Percentiles rank a stretch among this genome's conserved stretches.
Conservation (phyloP, 257 asterid genomes). For the Petunia secreta region DNA sequence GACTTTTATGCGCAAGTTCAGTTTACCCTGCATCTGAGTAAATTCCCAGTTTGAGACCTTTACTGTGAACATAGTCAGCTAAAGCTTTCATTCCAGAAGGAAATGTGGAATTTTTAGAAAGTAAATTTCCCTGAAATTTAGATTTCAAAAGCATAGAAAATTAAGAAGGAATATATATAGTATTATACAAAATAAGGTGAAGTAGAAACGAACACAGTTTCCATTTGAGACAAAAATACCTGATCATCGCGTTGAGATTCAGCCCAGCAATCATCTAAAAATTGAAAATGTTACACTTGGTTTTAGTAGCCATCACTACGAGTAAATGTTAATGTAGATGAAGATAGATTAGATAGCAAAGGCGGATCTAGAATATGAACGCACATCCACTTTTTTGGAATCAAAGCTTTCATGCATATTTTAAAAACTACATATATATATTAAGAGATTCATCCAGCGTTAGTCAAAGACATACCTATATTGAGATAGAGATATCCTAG, state of each 20-base stretch:
- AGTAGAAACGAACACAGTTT: neutral
- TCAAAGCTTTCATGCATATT: neutral
- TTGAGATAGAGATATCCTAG: constrained; percentile 79
- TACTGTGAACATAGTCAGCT: constrained; percentile 87
- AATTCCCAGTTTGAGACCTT: constrained; percentile 89
- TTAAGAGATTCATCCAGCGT: neutral
- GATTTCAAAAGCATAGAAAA: neutral
- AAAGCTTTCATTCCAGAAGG: constrained; percentile 96
- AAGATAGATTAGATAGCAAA: neutral
- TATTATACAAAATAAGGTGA: too few species aligned
- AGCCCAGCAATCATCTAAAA: constrained; percentile 92
- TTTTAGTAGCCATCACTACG: neutral
- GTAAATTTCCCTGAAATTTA: constrained; percentile 67
- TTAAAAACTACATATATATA: neutral
- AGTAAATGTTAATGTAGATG: neutral
- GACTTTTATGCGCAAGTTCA: neutral
- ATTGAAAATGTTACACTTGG: constrained; percentile 22
- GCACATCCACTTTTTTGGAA: neutral
- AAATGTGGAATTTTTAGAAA: constrained; percentile 71
- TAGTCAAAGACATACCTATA: constrained; percentile 51
- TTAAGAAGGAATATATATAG: neutral
- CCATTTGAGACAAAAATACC: constrained; percentile 41
- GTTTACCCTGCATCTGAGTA: constrained; percentile 93
- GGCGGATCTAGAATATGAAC: neutral
- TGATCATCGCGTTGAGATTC: constrained; percentile 59